Conservation (phyloP, 148 eudicot genomes). For the Pouteria glomerata region DNA sequence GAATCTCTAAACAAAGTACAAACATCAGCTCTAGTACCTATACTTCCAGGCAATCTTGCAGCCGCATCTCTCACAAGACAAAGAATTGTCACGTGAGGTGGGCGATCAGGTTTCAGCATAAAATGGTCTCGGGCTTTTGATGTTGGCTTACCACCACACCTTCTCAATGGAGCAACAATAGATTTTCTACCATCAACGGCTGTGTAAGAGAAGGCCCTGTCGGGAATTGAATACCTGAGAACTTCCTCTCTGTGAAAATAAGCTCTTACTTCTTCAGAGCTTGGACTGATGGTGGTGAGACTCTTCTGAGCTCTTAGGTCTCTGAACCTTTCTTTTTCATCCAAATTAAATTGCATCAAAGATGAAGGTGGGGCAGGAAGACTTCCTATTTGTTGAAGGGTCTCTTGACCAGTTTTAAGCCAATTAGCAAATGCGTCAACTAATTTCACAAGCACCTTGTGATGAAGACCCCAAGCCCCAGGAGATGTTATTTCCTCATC, state of each 20-base stretch:
- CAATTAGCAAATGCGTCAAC: slow-evolving; percentile 95
- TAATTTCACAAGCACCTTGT: slow-evolving; percentile 81
- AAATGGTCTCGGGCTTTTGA: slow-evolving; percentile 94
- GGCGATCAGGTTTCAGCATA: slow-evolving; percentile 85
- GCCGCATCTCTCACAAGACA: slow-evolving; percentile 99
- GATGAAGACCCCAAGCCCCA: slow-evolving; percentile 79
- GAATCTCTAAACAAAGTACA: slow-evolving; percentile 90
- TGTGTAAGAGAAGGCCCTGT: slow-evolving; percentile 89
- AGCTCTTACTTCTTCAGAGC: slow-evolving; percentile 75
- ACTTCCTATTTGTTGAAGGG: slow-evolving; percentile 81
- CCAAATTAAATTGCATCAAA: slow-evolving; percentile 60
- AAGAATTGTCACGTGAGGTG: slow-evolving; percentile 94
- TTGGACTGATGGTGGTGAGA: slow-evolving; percentile 67
- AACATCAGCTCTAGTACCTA: slow-evolving; percentile 94
- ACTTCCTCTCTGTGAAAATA: slow-evolving; percentile 84
- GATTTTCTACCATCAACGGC: slow-evolving; percentile 94
- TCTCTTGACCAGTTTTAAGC: slow-evolving; percentile 91
- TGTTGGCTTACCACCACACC: slow-evolving; percentile 97
- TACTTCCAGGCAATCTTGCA: slow-evolving; percentile 86
- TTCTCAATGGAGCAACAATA: slow-evolving; percentile 87
- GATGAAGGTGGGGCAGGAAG: slow-evolving; percentile 82
- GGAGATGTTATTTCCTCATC: slow-evolving; percentile 76
- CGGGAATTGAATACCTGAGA: slow-evolving; percentile 83
- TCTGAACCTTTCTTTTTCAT: slow-evolving; percentile 88
- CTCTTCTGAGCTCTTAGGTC: slow-evolving; percentile 96